Conservation (phyloP, 2,329 filamentous ascomycete genomes). For the Xylariales sp. region DNA sequence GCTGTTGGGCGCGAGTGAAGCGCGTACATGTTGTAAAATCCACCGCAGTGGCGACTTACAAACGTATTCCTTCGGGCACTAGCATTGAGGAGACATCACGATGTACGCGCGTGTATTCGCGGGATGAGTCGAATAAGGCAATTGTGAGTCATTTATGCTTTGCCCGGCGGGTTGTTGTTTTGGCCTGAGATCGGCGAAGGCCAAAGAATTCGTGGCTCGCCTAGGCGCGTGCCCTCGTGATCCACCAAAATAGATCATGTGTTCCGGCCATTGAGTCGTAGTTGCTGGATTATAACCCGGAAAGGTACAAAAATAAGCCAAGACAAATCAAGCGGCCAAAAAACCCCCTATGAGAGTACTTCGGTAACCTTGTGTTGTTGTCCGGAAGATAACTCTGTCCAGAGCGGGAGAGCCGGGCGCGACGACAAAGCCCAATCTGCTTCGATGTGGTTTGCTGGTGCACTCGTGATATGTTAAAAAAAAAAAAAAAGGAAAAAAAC, state of each 20-base stretch:
- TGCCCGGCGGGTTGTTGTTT: constrained; percentile 4
- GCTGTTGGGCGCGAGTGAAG: constrained; percentile 1
- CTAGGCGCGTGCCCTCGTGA: constrained; percentile 18
- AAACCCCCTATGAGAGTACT: constrained; percentile 28
- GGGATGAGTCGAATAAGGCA: constrained; percentile 4
- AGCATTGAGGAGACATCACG: background rate
- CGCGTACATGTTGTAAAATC: constrained; percentile 1
- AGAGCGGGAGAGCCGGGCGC: constrained; percentile 10
- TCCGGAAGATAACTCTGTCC: constrained; percentile 36
- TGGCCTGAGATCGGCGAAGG: constrained; percentile 23
- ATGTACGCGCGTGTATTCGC: background rate
- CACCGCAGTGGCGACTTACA: background rate
- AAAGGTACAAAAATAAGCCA: constrained; percentile 37
- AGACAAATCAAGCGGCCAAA: constrained; percentile 26
- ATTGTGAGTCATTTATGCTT: constrained; percentile 20
- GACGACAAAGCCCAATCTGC: background rate
- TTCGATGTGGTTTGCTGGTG: background rate
- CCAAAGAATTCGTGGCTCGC: constrained; percentile 28
- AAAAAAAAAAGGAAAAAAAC: background rate
- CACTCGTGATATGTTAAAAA: background rate
- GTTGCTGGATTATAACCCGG: constrained; percentile 42
- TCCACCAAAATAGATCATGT: constrained; percentile 27
- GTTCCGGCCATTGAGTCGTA: constrained; percentile 45
- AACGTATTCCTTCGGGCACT: background rate
- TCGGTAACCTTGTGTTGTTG: constrained; percentile 38